Percentiles rank a stretch among this genome's conserved stretches.
Conservation (phyloP, 139 green algal genomes). For the Picochlorum sp. region DNA sequence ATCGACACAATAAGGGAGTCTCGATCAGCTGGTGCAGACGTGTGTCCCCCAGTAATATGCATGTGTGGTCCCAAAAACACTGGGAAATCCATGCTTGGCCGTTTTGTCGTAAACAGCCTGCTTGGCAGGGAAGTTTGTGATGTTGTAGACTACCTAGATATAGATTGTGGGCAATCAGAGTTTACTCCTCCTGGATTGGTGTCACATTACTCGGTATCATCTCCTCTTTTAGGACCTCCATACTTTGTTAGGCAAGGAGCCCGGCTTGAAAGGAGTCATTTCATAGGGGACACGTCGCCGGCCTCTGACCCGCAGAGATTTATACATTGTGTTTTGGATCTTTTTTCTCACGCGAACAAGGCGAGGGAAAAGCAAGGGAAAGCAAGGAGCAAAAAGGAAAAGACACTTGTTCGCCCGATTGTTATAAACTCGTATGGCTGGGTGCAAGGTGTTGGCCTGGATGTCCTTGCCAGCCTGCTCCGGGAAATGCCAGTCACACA, state of each 20-base stretch:
- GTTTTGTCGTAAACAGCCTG: conserved; percentile 41
- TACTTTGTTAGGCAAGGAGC: conserved; percentile 34
- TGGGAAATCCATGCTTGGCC: conserved; percentile 74
- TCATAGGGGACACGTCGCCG: conserved; percentile 60
- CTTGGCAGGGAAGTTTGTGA: not conserved
- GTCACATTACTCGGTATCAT: conserved; percentile 44
- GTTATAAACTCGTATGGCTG: conserved; percentile 81
- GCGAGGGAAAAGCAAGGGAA: too few relatives aligned
- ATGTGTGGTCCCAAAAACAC: conserved; percentile 60
- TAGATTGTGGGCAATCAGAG: conserved; percentile 80
- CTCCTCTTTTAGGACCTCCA: conserved; percentile 50
- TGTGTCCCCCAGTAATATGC: conserved; percentile 24
- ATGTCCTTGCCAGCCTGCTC: conserved; percentile 51
- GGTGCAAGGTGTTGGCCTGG: conserved; percentile 63
- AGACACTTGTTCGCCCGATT: too few relatives aligned
- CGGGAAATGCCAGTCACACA: conserved; percentile 30
- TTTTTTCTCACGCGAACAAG: conserved; percentile 16
- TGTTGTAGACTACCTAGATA: conserved; percentile 64
- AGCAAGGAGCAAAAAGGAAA: too few relatives aligned
- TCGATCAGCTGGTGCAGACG: not conserved
- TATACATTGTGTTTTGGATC: conserved; percentile 26
- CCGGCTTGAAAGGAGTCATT: conserved; percentile 18
- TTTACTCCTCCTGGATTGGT: conserved; percentile 65
- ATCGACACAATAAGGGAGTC: not conserved
- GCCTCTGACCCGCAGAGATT: conserved; percentile 54